phyloP scores from a whole-genome alignment of 768 basidiomycete species.

The Psilocybe subaeruginosa region DNA sequence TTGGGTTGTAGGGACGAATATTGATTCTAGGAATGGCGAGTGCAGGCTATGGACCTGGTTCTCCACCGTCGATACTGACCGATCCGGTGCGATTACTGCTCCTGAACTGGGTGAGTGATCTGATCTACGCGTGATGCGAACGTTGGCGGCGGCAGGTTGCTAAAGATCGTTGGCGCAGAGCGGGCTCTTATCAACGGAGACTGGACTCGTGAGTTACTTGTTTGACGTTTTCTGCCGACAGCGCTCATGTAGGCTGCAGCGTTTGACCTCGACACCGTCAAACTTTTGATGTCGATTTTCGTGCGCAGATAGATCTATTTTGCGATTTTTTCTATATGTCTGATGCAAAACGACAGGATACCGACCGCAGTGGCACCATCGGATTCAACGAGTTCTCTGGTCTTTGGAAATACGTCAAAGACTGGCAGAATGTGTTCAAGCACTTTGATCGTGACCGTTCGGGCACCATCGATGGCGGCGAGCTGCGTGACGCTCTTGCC shows the following conservation, averaged over 20 bases:
- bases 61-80: constrained; percentile 64
- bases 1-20: background rate
- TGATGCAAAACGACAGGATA: constrained; percentile 43
- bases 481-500: constrained; percentile 67
- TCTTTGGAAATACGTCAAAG: constrained; percentile 85
- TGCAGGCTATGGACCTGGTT: constrained; percentile 78
- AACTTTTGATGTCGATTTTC: constrained; percentile 82
- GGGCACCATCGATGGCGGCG: constrained; percentile 73
- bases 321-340: background rate
- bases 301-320: constrained; percentile 39
- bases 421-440: constrained; percentile 85
- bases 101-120: constrained; percentile 63
- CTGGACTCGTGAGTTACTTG: constrained; percentile 65
- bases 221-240: background rate
- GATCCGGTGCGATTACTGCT: constrained; percentile 69
- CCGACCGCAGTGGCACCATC: constrained; percentile 77
- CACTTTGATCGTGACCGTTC: constrained; percentile 87
- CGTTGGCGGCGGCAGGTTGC: background rate
- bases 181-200: constrained; percentile 60
- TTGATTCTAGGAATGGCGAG: background rate
- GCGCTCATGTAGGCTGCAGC: constrained; percentile 39
- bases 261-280: constrained; percentile 87
- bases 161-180: constrained; percentile 32
- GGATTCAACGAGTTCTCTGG: constrained; percentile 82
- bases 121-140: background rate